These are phyloP conservation scores for Botrytis paeoniae DNA, from an alignment of 2,329 filamentous ascomycete species.

Conservation along the genomic window DNA sequence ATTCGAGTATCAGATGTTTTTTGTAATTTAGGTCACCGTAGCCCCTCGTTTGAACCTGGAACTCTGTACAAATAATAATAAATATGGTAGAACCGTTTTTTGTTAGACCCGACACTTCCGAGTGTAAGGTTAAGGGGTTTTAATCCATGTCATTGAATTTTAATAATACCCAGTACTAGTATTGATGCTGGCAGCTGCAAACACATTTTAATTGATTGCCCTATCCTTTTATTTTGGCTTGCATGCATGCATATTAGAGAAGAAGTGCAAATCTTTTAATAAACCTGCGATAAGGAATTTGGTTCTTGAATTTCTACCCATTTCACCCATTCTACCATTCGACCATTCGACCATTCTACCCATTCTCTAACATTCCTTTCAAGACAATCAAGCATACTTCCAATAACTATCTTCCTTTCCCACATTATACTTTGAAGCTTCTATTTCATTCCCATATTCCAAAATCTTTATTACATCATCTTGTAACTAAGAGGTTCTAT, in stretches of 20 bases:
- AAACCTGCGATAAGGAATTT: constrained; percentile 11
- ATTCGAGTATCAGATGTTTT: neutral
- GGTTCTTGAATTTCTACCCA: neutral
- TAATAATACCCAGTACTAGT: neutral
- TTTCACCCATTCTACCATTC: too few relatives aligned
- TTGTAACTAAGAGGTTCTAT: neutral
- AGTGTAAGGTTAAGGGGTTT: neutral
- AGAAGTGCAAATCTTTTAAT: neutral
- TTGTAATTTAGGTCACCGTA: neutral
- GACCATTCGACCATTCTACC: too few relatives aligned
- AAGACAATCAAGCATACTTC: neutral
- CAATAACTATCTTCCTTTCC: neutral
- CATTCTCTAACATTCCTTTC: neutral
- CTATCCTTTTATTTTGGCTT: too few relatives aligned
- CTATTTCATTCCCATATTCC: neutral
- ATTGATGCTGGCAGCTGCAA: neutral
- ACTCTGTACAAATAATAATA: too few relatives aligned
- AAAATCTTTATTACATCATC: neutral
- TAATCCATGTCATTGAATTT: neutral
- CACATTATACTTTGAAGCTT: neutral
- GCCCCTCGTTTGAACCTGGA: neutral
- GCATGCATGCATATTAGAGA: too few relatives aligned
- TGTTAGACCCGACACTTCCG: neutral
- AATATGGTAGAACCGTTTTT: neutral
- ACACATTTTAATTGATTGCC: neutral